A percentile compares a stretch with the other conserved stretches of the same genome.
Conservation (phyloP, 768 basidiomycete species). For the Leccinum sublutescens region DNA sequence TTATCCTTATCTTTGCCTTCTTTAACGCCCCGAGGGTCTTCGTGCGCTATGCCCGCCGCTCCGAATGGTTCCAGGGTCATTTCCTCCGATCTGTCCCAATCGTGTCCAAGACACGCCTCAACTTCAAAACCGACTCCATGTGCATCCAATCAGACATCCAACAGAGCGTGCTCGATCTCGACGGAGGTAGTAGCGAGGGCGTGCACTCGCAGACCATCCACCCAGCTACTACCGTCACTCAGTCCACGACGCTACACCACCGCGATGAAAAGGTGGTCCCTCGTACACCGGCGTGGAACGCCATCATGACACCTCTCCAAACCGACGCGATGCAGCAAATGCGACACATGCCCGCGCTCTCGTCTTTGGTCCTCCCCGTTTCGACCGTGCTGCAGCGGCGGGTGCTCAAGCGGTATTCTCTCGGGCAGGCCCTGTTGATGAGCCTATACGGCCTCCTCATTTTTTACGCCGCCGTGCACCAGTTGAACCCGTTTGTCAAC, state of each 20-base stretch:
- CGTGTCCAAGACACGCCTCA: slow-evolving; percentile 6
- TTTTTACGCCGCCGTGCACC: slow-evolving; percentile 49
- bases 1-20: slow-evolving; percentile 40
- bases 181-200: slow-evolving; percentile 11
- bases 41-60: slow-evolving; percentile 46
- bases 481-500: slow-evolving; percentile 51
- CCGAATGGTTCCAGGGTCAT: slow-evolving; percentile 54
- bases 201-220: slow-evolving; percentile 6
- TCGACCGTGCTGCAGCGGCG: slow-evolving; percentile 42
- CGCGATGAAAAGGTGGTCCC: slow-evolving; percentile 14
- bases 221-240: background rate
- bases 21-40: slow-evolving; percentile 48
- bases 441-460: slow-evolving; percentile 43
- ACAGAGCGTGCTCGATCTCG: slow-evolving; percentile 16
- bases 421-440: slow-evolving; percentile 48
- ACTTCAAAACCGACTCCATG: slow-evolving; percentile 17
- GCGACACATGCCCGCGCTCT: slow-evolving; percentile 36
- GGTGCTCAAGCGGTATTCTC: slow-evolving; percentile 48
- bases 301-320: background rate
- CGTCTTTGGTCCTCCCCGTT: slow-evolving; percentile 43
- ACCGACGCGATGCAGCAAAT: slow-evolving; percentile 12
- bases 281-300: background rate
- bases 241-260: background rate
- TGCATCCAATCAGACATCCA: slow-evolving; percentile 14
- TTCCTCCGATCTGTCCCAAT: slow-evolving; percentile 35